A percentile compares a stretch with the other conserved stretches of the same genome.
phyloP scores from a whole-genome alignment of 495 filamentous ascomycete species.

The Geoglossum glabrum region DNA sequence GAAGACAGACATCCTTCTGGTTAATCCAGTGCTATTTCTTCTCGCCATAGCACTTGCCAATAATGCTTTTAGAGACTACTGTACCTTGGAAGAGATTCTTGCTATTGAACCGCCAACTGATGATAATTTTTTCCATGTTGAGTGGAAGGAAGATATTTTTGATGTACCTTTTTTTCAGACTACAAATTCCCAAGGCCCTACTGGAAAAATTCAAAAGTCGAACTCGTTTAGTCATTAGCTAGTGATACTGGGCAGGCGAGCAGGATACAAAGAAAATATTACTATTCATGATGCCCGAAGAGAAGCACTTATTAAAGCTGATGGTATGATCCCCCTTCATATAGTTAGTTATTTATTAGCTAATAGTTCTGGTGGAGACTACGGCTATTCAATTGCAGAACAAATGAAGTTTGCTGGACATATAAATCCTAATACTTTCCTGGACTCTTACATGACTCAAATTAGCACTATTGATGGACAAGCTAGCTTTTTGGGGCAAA shows the following conservation, averaged over 20 bases:
- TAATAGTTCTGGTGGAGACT: not conserved
- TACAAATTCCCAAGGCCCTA: conserved; percentile 10
- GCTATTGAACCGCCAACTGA: conserved; percentile 5
- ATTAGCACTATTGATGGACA: conserved; percentile 2
- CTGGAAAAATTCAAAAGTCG: conserved; percentile 8
- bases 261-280: conserved; percentile 7
- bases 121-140: conserved; percentile 6
- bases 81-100: conserved; percentile 9
- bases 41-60: conserved; percentile 9
- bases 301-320: not conserved
- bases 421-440: not conserved
- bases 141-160: conserved; percentile 12
- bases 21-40: conserved; percentile 8
- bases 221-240: conserved; percentile 9
- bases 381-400: not conserved
- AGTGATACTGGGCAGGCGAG: conserved; percentile 4
- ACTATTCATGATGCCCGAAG: not conserved
- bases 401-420: conserved; percentile 1
- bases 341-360: not conserved
- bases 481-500: conserved; percentile 8
- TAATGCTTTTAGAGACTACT: conserved; percentile 10
- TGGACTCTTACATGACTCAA: not conserved
- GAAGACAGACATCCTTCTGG: conserved; percentile 7
- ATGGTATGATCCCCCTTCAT: not conserved
- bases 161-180: conserved; percentile 12